Evolutionary conservation across 345 rosid species (phyloP).

Genomic region (Boechera retrofracta): DNA sequence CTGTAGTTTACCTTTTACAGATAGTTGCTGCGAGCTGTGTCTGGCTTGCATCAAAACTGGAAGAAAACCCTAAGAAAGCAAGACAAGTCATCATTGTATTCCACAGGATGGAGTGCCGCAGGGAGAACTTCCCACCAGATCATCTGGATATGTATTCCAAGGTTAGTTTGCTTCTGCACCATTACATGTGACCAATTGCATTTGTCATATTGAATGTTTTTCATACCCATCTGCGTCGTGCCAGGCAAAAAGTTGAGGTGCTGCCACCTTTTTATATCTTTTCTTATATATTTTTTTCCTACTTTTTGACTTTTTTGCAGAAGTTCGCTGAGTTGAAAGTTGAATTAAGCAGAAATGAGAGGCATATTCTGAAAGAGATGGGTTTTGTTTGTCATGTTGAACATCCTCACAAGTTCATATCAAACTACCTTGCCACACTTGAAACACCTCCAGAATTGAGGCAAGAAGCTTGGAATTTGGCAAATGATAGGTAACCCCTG

Average conservation of each 20-base stretch:
- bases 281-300: neutral
- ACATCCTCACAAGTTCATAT: slow-evolving; percentile 94
- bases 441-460: slow-evolving; percentile 75
- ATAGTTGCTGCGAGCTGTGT: slow-evolving; percentile 93
- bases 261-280: too few species aligned
- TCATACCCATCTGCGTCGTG: too few species aligned
- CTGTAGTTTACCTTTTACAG: slow-evolving; percentile 46
- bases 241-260: too few species aligned
- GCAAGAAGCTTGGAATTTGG: slow-evolving; percentile 94
- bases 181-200: slow-evolving; percentile 3
- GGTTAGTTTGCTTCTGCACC: slow-evolving; percentile 49
- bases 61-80: slow-evolving; percentile 87
- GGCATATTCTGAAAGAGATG: slow-evolving; percentile 95
- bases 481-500: slow-evolving; percentile 77
- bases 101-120: slow-evolving; percentile 95
- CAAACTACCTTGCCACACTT: slow-evolving; percentile 87
- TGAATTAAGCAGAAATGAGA: slow-evolving; percentile 86
- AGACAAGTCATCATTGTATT: slow-evolving; percentile 91
- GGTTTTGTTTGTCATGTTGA: slow-evolving; percentile 97
- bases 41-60: slow-evolving; percentile 92
- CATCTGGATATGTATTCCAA: slow-evolving; percentile 81
- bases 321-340: slow-evolving; percentile 75
- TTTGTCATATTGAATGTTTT: slow-evolving; percentile 15
- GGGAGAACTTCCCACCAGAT: slow-evolving; percentile 77
- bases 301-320: slow-evolving; percentile 46